Percentiles rank a stretch among this genome's conserved stretches.
Evolutionary conservation across 2,329 filamentous ascomycete species (phyloP).

Genomic region (Byssochlamys sp.): DNA sequence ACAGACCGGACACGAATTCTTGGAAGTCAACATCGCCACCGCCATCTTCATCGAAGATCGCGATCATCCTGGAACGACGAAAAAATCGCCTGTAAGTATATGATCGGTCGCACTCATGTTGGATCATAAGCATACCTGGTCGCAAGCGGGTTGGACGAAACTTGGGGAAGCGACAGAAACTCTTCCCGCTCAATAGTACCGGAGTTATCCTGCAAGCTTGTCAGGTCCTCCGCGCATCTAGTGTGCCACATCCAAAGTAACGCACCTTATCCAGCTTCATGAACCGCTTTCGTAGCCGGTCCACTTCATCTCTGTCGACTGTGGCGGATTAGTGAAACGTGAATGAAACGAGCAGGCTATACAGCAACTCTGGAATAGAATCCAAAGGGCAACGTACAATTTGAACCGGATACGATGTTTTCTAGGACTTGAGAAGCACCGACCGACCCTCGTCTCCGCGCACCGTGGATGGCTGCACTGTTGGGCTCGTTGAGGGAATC

Average conservation of each 20-base stretch:
- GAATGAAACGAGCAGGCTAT: neutral
- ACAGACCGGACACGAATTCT: constrained; percentile 91
- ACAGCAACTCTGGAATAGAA: neutral
- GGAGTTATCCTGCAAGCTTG: constrained; percentile 67
- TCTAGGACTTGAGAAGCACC: constrained; percentile 66
- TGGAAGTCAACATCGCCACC: constrained; percentile 97
- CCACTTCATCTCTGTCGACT: constrained; percentile 97
- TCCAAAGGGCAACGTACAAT: constrained; percentile 55
- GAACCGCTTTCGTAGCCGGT: constrained; percentile 88
- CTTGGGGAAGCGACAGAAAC: constrained; percentile 91
- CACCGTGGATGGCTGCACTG: constrained; percentile 36
- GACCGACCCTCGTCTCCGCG: constrained; percentile 32
- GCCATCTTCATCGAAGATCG: constrained; percentile 97
- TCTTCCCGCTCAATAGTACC: constrained; percentile 98
- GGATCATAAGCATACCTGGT: constrained; percentile 56
- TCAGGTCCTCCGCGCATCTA: constrained; percentile 1
- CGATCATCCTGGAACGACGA: constrained; percentile 66
- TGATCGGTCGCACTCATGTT: neutral
- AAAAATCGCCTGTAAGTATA: neutral
- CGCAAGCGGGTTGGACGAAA: constrained; percentile 92
- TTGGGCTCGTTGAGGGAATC: constrained; percentile 28
- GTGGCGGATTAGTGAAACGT: constrained; percentile 6
- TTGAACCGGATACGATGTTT: constrained; percentile 90
- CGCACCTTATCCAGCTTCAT: constrained; percentile 96
- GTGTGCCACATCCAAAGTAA: neutral